A percentile compares a stretch with the other conserved stretches of the same genome.
Conservation (phyloP, 441 rosid genomes). For the Flueggea neowawraea region DNA sequence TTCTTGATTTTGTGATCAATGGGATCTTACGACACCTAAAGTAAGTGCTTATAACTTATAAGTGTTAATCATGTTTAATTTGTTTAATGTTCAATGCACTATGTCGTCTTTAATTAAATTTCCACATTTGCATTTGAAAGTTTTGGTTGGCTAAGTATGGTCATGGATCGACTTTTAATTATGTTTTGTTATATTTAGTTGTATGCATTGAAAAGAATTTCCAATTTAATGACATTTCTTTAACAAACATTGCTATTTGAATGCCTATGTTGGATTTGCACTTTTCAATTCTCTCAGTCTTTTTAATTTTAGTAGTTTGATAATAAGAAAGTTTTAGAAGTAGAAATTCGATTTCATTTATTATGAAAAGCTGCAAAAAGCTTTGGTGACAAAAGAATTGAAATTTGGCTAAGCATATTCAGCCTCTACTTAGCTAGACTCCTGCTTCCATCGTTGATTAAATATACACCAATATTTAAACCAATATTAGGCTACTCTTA, state of each 20-base stretch:
- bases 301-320: background rate
- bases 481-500: too few relatives aligned
- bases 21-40: constrained; percentile 59
- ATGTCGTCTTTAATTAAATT: background rate
- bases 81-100: constrained; percentile 10
- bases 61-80: constrained; percentile 3
- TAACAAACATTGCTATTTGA: too few relatives aligned
- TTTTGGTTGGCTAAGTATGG: constrained; percentile 1
- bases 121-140: background rate
- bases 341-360: background rate
- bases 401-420: too few relatives aligned
- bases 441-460: too few relatives aligned
- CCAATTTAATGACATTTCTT: too few relatives aligned
- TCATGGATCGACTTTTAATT: background rate
- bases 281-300: too few relatives aligned
- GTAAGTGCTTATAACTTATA: constrained; percentile 40
- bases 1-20: constrained; percentile 8
- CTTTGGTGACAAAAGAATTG: too few relatives aligned
- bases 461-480: too few relatives aligned
- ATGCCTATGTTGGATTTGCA: too few relatives aligned
- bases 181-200: background rate
- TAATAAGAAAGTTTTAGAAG: background rate
- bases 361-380: too few relatives aligned
- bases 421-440: too few relatives aligned
- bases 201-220: too few relatives aligned